Evolutionary conservation across 768 basidiomycete species (phyloP).

Genomic region (Panellus pusillus): DNA sequence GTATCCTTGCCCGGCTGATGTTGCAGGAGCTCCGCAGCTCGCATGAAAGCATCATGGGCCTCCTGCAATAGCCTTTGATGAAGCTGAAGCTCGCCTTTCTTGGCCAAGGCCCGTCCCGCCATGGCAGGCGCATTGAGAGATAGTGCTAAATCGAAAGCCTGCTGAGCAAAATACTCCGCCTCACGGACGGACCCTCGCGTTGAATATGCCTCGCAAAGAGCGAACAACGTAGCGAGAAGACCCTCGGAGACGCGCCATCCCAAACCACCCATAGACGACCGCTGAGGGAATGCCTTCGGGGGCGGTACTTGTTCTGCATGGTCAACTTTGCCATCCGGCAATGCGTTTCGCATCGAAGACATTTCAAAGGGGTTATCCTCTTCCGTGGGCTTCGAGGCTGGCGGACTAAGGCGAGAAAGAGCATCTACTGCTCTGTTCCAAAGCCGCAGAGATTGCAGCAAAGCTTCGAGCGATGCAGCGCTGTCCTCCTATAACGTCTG

Average conservation of each 20-base stretch:
- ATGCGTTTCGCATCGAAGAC: slow-evolving; percentile 41
- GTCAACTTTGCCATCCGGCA: slow-evolving; percentile 28
- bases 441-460: slow-evolving; percentile 71
- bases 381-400: slow-evolving; percentile 29
- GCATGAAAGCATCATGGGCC: slow-evolving; percentile 53
- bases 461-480: slow-evolving; percentile 51
- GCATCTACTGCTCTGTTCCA: slow-evolving; percentile 81
- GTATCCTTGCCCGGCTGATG: slow-evolving; percentile 55
- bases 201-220: slow-evolving; percentile 64
- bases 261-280: slow-evolving; percentile 49
- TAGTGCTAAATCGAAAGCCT: slow-evolving; percentile 72
- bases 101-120: slow-evolving; percentile 62
- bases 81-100: slow-evolving; percentile 70
- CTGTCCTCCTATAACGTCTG: slow-evolving; percentile 56
- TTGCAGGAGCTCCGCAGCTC: slow-evolving; percentile 47
- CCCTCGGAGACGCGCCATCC: slow-evolving; percentile 80
- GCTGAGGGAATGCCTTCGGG: slow-evolving; percentile 29
- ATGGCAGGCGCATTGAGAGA: slow-evolving; percentile 67
- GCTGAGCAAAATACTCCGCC: slow-evolving; percentile 79
- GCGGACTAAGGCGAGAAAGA: slow-evolving; percentile 56
- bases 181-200: slow-evolving; percentile 80
- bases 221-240: slow-evolving; percentile 64
- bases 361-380: slow-evolving; percentile 63
- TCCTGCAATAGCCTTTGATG: slow-evolving; percentile 60
- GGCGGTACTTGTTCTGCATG: slow-evolving; percentile 22